phyloP scores from a whole-genome alignment of 75 land plant genomes.

The Picea sitchensis region DNA sequence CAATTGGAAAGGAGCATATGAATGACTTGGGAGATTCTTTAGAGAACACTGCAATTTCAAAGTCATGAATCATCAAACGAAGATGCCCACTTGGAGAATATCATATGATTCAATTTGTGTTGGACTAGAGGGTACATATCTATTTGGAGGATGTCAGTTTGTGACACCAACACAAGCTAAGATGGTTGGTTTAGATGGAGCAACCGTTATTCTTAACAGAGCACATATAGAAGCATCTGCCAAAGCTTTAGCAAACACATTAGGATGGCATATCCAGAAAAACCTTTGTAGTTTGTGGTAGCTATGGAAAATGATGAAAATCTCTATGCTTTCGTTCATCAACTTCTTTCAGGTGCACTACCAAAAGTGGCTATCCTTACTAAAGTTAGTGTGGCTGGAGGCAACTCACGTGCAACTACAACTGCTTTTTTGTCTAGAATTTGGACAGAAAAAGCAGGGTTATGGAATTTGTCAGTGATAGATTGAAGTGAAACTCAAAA shows the following conservation, averaged over 20 bases:
- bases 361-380: conserved; percentile 64
- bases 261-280: conserved; percentile 44
- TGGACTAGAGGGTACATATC: conserved; percentile 59
- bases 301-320: conserved; percentile 97
- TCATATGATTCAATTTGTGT: conserved; percentile 56
- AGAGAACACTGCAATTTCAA: conserved; percentile 85
- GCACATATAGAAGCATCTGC: conserved; percentile 97
- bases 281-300: conserved; percentile 61
- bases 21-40: conserved; percentile 89
- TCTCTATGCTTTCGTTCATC: conserved; percentile 64
- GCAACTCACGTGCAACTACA: conserved; percentile 44
- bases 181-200: conserved; percentile 38
- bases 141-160: conserved; percentile 81
- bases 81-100: conserved; percentile 82
- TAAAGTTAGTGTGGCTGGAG: conserved; percentile 67
- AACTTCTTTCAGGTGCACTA: conserved; percentile 30
- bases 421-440: conserved; percentile 40
- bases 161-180: conserved; percentile 36
- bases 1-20: conserved; percentile 83
- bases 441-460: conserved; percentile 51
- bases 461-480: conserved; percentile 7
- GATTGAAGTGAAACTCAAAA: conserved; percentile 14
- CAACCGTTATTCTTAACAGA: conserved; percentile 81
- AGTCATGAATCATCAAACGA: conserved; percentile 90
- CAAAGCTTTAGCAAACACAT: conserved; percentile 56